phyloP scores from a whole-genome alignment of 306 rosid species.

The Vachellia collinsii region DNA sequence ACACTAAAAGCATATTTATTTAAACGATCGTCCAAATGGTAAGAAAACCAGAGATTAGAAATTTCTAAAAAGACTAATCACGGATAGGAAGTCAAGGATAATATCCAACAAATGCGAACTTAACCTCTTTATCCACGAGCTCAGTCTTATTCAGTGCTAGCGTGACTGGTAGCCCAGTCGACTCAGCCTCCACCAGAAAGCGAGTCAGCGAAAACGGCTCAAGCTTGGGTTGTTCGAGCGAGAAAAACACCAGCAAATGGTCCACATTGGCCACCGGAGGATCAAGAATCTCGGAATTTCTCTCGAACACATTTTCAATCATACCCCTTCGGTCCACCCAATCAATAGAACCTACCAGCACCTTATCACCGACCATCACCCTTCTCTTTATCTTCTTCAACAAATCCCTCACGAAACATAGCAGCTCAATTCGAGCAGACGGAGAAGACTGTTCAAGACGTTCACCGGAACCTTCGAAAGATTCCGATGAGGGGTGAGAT shows the following conservation, averaged over 20 bases:
- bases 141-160: constrained; percentile 81
- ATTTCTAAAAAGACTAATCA: not conserved
- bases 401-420: constrained; percentile 85
- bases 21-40: not conserved
- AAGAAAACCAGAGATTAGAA: not conserved
- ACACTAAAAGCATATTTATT: not conserved
- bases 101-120: not conserved
- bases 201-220: constrained; percentile 82
- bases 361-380: constrained; percentile 93
- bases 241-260: constrained; percentile 77
- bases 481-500: constrained; percentile 33
- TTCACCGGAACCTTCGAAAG: constrained; percentile 43
- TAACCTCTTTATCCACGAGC: constrained; percentile 82
- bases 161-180: constrained; percentile 76
- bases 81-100: not conserved
- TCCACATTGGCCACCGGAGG: constrained; percentile 94
- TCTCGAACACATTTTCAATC: constrained; percentile 83
- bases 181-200: constrained; percentile 84
- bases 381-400: constrained; percentile 90
- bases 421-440: constrained; percentile 57
- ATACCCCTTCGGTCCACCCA: constrained; percentile 90
- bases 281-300: constrained; percentile 79
- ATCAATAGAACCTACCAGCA: constrained; percentile 83
- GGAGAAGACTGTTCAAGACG: constrained; percentile 29
- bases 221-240: constrained; percentile 75